Base-by-base conservation (phyloP, 148 eudicot species). In the Rhododendron williamsianum region DNA sequence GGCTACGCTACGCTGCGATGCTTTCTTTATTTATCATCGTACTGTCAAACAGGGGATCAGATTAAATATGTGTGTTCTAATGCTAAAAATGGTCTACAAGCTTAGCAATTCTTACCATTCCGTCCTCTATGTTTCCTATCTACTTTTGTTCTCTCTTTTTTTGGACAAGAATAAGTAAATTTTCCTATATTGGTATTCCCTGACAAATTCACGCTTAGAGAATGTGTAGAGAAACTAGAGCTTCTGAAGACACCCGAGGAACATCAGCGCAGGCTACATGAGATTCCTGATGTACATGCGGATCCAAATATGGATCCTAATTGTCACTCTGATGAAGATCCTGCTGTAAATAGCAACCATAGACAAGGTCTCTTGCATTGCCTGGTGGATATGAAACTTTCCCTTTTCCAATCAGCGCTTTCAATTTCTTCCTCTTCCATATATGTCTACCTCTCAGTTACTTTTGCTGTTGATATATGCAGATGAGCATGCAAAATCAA, bases 251-350 rank as follows among this genome's bases (percentile, higher is more conserved):
- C 94, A 82, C 94, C 98, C 27, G 98, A 91, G 84, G 98, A 97
- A 86, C 93, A 92, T 76, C 92, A 85, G 52, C 94, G 98, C 36
- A 91, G 95, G 89, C 87, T 92, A 38, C 74, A 84, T 82, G 95
- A 92, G 87, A 87, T 92, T 83, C 98, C 93, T 58, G 96, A 93
- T 81, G 92, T 97, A 41, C 98, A 92, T 86, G 90, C 93, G 43
- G 98, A 97, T 92, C 96, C 98, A 67, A 92, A 90, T 80, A 94
- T 97, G 98, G 92, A 92, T 87, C 98, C 98, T 23, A 87, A 89
- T 87, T 92, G 91, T 85, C 98, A 93, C 49, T 94, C 96, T 73
- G 99, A 97, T 83, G 94, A 94, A 81, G 98, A 94, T 89, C 84
- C 86, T 87, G 94, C 88, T 83, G 89, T 85, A 71, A 83, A 87